Evolutionary conservation across 2,329 filamentous ascomycete species (phyloP).

Genomic region (Pseudogymnoascus sp.): DNA sequence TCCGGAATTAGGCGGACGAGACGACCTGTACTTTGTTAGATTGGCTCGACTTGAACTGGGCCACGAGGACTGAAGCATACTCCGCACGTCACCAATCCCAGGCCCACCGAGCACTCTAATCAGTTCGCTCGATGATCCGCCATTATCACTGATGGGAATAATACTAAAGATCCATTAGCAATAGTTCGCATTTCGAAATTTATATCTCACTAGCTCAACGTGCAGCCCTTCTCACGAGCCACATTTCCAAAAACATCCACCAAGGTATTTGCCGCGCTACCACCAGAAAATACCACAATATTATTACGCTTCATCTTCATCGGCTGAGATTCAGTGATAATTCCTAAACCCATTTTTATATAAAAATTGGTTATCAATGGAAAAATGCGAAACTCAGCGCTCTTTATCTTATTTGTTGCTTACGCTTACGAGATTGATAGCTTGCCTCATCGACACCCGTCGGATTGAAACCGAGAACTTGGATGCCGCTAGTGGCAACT

Average conservation of each 20-base stretch:
- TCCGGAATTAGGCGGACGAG: constrained; percentile 84
- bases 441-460: background rate
- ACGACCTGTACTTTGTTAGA: constrained; percentile 47
- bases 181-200: constrained; percentile 17
- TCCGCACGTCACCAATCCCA: constrained; percentile 70
- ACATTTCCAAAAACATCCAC: constrained; percentile 75
- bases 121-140: constrained; percentile 85
- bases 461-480: background rate
- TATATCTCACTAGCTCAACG: constrained; percentile 27
- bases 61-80: constrained; percentile 31
- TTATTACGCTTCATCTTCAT: constrained; percentile 30
- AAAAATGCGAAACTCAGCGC: background rate
- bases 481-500: background rate
- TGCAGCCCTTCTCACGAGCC: constrained; percentile 28
- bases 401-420: background rate
- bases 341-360: background rate
- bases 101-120: constrained; percentile 93
- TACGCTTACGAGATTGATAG: background rate
- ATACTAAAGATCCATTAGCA: constrained; percentile 60
- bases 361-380: background rate
- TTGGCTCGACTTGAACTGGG: background rate
- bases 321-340: background rate
- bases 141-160: constrained; percentile 94
- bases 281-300: constrained; percentile 83
- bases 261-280: constrained; percentile 87